These are phyloP conservation scores for Delonix regia DNA, from an alignment of 306 rosid genomes.

Conservation along the genomic window DNA sequence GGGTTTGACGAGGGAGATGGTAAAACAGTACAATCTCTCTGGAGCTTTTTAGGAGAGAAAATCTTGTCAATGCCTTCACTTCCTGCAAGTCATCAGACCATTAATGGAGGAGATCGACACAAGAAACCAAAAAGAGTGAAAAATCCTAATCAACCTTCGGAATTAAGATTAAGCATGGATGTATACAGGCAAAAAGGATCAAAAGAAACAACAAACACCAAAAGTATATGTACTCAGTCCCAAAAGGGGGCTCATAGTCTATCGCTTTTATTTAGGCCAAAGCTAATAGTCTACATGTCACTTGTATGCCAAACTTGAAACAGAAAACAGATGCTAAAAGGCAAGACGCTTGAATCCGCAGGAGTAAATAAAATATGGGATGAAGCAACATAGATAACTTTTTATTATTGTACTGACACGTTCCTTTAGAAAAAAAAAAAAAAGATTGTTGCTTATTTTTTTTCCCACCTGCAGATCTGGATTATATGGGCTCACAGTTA, in stretches of 20 bases:
- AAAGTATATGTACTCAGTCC: background rate
- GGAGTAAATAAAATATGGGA: background rate
- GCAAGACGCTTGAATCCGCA: background rate
- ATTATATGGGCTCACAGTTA: background rate
- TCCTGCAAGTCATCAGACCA: conserved; percentile 59
- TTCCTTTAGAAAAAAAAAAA: too few species aligned
- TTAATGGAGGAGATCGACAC: background rate
- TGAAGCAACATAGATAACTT: background rate
- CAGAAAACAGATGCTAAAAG: background rate
- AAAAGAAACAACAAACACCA: background rate
- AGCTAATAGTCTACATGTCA: too few species aligned
- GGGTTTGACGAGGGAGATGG: conserved; percentile 43
- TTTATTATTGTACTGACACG: background rate
- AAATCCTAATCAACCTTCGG: conserved; percentile 15
- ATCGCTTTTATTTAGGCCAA: too few species aligned
- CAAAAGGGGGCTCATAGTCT: background rate
- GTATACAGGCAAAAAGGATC: background rate
- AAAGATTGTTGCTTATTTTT: too few species aligned
- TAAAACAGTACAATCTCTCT: conserved; percentile 50
- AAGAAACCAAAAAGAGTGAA: background rate
- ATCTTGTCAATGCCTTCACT: conserved; percentile 78
- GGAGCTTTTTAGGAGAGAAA: conserved; percentile 59
- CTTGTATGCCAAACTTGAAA: background rate
- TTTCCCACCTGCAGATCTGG: background rate
- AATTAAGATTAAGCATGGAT: background rate